Conservation (phyloP, 1,139 yeast genomes). For the Trichomonascaceae sp. region DNA sequence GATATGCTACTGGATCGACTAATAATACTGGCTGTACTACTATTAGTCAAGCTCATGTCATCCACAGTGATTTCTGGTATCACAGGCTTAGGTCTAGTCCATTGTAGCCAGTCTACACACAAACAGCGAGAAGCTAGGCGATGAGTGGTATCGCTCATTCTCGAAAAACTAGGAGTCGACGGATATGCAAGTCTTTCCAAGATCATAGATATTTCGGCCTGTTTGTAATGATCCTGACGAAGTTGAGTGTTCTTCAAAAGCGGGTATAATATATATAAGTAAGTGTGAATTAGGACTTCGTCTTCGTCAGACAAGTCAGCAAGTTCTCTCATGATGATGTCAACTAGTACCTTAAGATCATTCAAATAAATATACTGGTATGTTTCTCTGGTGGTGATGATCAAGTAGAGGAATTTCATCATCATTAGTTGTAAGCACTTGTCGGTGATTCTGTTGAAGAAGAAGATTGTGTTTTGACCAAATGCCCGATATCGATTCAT, state of each 20-base stretch:
- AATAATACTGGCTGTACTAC: constrained; percentile 7
- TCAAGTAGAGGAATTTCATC: constrained; percentile 66
- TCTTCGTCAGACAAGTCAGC: constrained; percentile 56
- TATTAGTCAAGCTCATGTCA: constrained; percentile 9
- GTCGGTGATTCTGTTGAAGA: constrained; percentile 74
- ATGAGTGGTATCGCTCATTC: constrained; percentile 38
- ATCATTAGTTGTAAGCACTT: constrained; percentile 69
- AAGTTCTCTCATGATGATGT: constrained; percentile 75
- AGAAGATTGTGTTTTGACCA: constrained; percentile 50
- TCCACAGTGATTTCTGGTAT: constrained; percentile 1
- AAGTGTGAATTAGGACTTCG: constrained; percentile 65
- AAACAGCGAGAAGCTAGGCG: constrained; percentile 61
- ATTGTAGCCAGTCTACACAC: constrained; percentile 50
- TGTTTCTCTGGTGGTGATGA: constrained; percentile 63
- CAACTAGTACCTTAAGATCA: constrained; percentile 81
- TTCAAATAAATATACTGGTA: constrained; percentile 70
- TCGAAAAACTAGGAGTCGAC: constrained; percentile 15
- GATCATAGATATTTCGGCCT: constrained; percentile 46
- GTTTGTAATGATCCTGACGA: constrained; percentile 51
- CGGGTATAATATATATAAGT: constrained; percentile 69
- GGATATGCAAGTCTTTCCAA: constrained; percentile 40
- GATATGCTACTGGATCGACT: constrained; percentile 4
- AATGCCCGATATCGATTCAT: constrained; percentile 40
- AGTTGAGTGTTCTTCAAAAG: constrained; percentile 63
- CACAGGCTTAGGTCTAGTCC: constrained; percentile 10